phyloP scores from a whole-genome alignment of 1,284 basidiomycete genomes.

The Golubevia pallescens region DNA sequence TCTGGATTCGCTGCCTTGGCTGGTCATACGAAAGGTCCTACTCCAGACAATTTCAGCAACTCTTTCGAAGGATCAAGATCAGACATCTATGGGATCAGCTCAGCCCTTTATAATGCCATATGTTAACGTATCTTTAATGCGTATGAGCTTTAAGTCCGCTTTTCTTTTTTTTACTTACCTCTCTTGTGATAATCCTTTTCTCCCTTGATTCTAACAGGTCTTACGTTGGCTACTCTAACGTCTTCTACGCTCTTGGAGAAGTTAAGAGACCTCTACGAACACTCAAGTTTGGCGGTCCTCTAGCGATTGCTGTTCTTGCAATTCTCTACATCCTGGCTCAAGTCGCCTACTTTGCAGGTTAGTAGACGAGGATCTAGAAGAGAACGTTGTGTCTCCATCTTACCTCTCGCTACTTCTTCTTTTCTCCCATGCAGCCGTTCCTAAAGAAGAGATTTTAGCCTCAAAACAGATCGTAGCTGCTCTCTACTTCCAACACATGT shows the following conservation, averaged over 20 bases:
- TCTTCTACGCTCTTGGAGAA: conserved; percentile 71
- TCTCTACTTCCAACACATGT: conserved; percentile 70
- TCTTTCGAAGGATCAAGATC: conserved; percentile 69
- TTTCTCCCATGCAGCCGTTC: conserved; percentile 63
- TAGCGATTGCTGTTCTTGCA: conserved; percentile 68
- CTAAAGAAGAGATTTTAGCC: conserved; percentile 67
- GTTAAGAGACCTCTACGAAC: conserved; percentile 68
- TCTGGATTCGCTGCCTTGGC: conserved; percentile 69
- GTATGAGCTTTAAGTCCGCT: conserved; percentile 40
- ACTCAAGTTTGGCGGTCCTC: conserved; percentile 70
- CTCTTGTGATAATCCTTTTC: conserved; percentile 2
- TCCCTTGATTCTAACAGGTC: conserved; percentile 70
- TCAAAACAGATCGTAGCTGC: conserved; percentile 69
- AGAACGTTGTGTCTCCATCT: conserved; percentile 23
- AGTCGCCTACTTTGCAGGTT: conserved; percentile 68
- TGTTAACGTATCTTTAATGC: too few relatives aligned
- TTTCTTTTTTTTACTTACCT: conserved; percentile 57
- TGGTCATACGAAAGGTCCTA: conserved; percentile 66
- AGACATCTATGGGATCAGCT: conserved; percentile 53
- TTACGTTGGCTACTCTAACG: conserved; percentile 70
- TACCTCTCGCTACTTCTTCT: conserved; percentile 1
- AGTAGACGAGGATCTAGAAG: conserved; percentile 9
- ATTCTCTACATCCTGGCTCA: conserved; percentile 70
- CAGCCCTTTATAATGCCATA: conserved; percentile 26
- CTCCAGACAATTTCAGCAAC: conserved; percentile 68